Evolutionary conservation across 1,284 basidiomycete genomes (phyloP).

Genomic region (Rhodofomes roseus): DNA sequence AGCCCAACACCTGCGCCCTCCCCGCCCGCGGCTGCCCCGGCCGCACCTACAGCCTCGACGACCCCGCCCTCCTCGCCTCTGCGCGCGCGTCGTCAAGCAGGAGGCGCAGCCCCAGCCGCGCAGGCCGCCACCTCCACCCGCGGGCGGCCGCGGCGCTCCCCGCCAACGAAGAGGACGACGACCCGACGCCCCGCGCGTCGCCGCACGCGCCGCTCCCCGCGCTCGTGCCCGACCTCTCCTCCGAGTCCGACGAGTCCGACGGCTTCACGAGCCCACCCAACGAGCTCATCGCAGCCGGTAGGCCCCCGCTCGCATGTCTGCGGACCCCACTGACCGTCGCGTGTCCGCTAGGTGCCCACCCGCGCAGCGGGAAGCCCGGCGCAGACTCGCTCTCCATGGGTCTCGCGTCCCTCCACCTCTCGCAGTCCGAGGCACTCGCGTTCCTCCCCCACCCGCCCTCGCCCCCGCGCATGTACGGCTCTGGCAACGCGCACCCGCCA

Average conservation of each 20-base stretch:
- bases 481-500: conserved; percentile 7
- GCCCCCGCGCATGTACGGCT: background rate
- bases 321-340: background rate
- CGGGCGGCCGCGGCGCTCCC: conserved; percentile 29
- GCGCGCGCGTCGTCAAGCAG: conserved; percentile 7
- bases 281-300: background rate
- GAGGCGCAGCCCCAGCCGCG: conserved; percentile 9
- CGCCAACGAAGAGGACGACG: conserved; percentile 16
- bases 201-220: conserved; percentile 45
- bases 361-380: conserved; percentile 3
- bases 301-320: background rate
- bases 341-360: conserved; percentile 4
- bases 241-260: conserved; percentile 54
- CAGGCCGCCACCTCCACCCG: conserved; percentile 44
- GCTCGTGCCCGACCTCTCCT: conserved; percentile 57
- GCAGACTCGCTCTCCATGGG: conserved; percentile 1
- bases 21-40: conserved; percentile 70
- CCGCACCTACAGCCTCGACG: conserved; percentile 52
- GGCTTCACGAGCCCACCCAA: conserved; percentile 30
- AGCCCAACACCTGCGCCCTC: conserved; percentile 60
- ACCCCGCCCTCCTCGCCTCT: conserved; percentile 13
- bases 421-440: conserved; percentile 5
- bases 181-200: conserved; percentile 34
- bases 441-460: conserved; percentile 12
- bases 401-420: conserved; percentile 1